Percentiles rank a stretch among this genome's conserved stretches.
phyloP scores from a whole-genome alignment of 78 protist genomes.

The Emiliania huxleyi region DNA sequence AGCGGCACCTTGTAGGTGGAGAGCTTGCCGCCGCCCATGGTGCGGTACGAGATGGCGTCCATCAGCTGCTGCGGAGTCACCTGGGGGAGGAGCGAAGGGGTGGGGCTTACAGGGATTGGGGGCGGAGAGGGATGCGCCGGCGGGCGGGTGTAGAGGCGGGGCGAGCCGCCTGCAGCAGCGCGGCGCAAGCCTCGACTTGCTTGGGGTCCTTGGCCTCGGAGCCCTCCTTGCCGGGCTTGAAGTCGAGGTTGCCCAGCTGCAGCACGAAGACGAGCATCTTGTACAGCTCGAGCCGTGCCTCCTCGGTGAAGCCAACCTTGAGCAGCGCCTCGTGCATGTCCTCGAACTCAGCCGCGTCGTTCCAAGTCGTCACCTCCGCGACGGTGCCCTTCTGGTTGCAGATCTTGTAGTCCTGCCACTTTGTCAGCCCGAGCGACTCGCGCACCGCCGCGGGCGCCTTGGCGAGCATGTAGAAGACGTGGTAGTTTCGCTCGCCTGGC shows the following conservation, averaged over 20 bases:
- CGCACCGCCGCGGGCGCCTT: background rate
- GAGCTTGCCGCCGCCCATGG: background rate
- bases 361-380: background rate
- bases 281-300: conserved; percentile 43
- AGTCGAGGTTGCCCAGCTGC: background rate
- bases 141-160: no score
- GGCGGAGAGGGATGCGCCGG: no score
- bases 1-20: conserved; percentile 18
- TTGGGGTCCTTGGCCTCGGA: background rate
- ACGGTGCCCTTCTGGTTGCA: background rate
- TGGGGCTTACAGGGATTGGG: no score
- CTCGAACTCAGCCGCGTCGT: conserved; percentile 63
- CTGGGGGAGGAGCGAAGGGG: no score
- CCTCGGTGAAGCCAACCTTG: conserved; percentile 28
- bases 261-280: background rate
- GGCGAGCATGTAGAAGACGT: conserved; percentile 87
- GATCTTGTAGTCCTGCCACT: background rate
- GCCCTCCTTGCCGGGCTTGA: background rate
- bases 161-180: no score
- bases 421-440: background rate
- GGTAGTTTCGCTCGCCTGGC: conserved; percentile 90
- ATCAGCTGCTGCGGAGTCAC: background rate
- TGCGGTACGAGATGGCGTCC: background rate
- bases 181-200: background rate
- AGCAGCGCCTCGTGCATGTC: background rate